Percentiles rank a stretch among this genome's conserved stretches.
These are phyloP conservation scores for Actinidia arguta DNA, from an alignment of 179 eudicot genomes.

Conservation along the genomic window DNA sequence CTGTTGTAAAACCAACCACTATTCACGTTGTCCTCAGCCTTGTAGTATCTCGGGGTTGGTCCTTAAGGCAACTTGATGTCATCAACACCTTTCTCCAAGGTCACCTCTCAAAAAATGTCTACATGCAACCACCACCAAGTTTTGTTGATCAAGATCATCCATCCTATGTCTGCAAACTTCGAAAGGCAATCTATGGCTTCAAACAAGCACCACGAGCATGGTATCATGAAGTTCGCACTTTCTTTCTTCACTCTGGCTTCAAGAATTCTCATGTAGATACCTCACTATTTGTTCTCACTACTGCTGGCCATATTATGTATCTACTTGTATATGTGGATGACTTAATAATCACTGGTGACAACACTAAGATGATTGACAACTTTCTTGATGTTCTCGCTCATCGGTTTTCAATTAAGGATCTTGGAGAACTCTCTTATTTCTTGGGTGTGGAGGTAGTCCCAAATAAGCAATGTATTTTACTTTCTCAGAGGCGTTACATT, in stretches of 20 bases:
- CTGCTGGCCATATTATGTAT: background rate
- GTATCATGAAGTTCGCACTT: background rate
- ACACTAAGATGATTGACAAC: background rate
- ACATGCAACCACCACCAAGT: background rate
- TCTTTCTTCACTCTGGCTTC: background rate
- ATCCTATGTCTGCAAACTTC: background rate
- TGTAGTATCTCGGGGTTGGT: background rate
- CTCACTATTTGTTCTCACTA: background rate
- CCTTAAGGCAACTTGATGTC: background rate
- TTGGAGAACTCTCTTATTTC: background rate
- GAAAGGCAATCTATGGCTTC: background rate
- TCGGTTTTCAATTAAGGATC: background rate
- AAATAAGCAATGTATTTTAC: background rate
- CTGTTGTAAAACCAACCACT: background rate
- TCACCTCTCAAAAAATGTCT: background rate
- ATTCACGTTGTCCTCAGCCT: background rate
- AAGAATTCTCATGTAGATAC: background rate
- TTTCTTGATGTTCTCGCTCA: background rate
- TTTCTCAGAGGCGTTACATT: background rate
- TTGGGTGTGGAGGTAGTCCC: background rate
- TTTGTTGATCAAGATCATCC: background rate
- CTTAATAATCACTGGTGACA: background rate
- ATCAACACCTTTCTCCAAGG: conserved; percentile 6
- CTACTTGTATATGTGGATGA: conserved; percentile 14
- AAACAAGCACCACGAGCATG: background rate